Percentiles rank a stretch among this genome's conserved stretches.
Conservation (phyloP, 140 eudicot genomes). For the Ambrosia hybrid region DNA sequence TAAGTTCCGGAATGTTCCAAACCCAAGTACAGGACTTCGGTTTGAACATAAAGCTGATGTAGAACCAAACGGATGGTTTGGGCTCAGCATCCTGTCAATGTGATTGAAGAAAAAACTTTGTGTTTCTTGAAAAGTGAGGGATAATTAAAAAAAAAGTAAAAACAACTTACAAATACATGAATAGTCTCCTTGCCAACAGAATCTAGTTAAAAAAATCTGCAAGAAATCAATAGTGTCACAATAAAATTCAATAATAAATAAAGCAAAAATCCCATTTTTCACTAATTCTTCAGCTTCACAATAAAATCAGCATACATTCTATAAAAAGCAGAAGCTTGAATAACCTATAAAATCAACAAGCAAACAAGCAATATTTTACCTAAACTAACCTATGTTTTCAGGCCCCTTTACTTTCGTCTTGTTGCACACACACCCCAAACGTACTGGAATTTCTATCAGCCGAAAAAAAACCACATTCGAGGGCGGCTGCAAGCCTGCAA, state of each 20-base stretch:
- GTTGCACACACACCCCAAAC: no score
- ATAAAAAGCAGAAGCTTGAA: neutral
- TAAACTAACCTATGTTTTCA: no score
- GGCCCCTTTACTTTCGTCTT: no score
- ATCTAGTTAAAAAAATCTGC: slow-evolving; percentile 11
- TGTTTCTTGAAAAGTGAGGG: no score
- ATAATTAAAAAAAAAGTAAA: neutral
- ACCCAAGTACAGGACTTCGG: slow-evolving; percentile 20
- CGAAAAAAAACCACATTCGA: no score
- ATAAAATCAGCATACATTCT: slow-evolving; percentile 10
- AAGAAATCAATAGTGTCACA: slow-evolving; percentile 16
- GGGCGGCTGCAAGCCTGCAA: no score
- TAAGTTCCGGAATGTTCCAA: slow-evolving; percentile 6
- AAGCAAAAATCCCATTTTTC: neutral
- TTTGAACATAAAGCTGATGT: slow-evolving; percentile 22
- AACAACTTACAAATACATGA: slow-evolving; percentile 37
- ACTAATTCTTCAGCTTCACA: neutral
- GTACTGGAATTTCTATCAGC: no score
- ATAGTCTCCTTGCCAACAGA: slow-evolving; percentile 17
- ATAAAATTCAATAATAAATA: neutral
- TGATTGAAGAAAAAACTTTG: neutral
- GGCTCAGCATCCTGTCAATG: slow-evolving; percentile 38
- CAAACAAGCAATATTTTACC: no score
- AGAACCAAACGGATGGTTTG: slow-evolving; percentile 29
- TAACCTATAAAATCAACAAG: neutral